phyloP scores from a whole-genome alignment of 2,329 filamentous ascomycete species.

The Teratosphaeria nubilosa region DNA sequence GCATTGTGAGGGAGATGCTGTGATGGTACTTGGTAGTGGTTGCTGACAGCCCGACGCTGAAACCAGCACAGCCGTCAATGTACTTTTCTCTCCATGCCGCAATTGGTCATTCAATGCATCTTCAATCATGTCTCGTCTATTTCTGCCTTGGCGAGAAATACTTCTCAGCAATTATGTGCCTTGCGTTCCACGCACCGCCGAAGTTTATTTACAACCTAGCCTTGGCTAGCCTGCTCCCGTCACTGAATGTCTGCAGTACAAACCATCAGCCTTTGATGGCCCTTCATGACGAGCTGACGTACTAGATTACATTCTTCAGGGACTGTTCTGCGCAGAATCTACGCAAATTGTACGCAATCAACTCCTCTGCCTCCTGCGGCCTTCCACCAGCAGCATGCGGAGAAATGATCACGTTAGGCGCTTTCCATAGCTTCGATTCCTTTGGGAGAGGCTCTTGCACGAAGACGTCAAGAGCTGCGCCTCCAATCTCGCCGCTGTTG shows the following conservation, averaged over 20 bases:
- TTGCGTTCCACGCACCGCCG: background rate
- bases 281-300: background rate
- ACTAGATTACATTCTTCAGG: constrained; percentile 45
- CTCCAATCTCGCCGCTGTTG: constrained; percentile 36
- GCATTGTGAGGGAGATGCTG: background rate
- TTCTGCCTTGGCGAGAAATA: background rate
- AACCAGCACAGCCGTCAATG: too few relatives aligned
- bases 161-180: background rate
- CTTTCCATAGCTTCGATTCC: constrained; percentile 35
- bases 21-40: too few relatives aligned
- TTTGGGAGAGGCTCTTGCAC: constrained; percentile 44
- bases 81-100: too few relatives aligned
- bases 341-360: constrained; percentile 53
- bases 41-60: too few relatives aligned
- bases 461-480: constrained; percentile 44
- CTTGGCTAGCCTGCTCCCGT: background rate
- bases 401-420: constrained; percentile 44
- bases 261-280: background rate
- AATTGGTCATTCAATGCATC: background rate
- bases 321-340: constrained; percentile 49
- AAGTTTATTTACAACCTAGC: background rate
- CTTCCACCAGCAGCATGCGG: constrained; percentile 52
- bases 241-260: background rate
- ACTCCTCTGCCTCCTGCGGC: constrained; percentile 48
- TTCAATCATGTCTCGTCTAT: background rate